Conservation (phyloP, 345 rosid species). For the Aegle marmelos region DNA sequence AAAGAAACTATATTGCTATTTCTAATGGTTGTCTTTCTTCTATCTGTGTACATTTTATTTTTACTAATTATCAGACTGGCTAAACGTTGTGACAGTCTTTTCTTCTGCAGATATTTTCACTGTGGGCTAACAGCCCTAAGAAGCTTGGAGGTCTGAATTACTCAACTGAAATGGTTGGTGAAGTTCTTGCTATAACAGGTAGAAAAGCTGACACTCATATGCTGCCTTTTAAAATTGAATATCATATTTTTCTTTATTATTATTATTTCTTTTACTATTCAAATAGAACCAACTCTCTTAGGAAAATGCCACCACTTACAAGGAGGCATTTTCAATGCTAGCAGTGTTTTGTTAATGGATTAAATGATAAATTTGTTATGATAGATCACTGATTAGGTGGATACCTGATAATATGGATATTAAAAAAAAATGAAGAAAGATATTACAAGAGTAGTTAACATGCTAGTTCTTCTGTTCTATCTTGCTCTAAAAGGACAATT, state of each 20-base stretch:
- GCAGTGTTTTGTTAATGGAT: neutral
- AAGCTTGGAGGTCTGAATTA: constrained; percentile 69
- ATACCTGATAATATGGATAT: neutral
- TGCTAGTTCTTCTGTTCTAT: no score
- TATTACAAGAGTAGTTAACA: neutral
- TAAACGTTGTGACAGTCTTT: neutral
- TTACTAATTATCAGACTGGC: neutral
- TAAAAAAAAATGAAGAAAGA: neutral
- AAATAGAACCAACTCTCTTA: neutral
- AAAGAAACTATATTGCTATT: no score
- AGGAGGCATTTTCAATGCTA: neutral
- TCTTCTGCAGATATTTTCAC: constrained; percentile 56
- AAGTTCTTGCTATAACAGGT: constrained; percentile 79
- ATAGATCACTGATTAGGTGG: neutral
- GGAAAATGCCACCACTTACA: neutral
- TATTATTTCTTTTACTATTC: neutral
- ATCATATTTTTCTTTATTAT: no score
- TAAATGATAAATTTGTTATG: no score
- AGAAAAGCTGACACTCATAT: constrained; percentile 8
- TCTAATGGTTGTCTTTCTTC: neutral
- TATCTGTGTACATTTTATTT: neutral
- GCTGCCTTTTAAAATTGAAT: no score
- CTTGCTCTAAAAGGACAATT: no score
- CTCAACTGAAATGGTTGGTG: constrained; percentile 64
- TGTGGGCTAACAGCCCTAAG: constrained; percentile 88